Base-by-base conservation (phyloP, 2,329 filamentous ascomycete species). In the Neofusicoccum cordaticola region DNA sequence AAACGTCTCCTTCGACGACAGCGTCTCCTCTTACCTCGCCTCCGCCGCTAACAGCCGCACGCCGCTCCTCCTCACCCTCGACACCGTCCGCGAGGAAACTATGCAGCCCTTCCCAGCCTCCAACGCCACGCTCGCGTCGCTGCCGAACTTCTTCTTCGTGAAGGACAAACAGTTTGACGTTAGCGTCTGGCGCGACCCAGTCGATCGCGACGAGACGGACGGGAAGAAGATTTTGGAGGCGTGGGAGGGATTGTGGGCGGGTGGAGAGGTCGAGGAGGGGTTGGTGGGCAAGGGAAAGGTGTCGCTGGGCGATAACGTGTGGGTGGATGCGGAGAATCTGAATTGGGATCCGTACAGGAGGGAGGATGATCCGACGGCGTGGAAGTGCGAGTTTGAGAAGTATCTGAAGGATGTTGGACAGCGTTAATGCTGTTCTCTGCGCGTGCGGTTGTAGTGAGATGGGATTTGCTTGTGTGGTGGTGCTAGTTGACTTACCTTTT, bases 61-160 rank as follows among this genome's bases (percentile, higher is more conserved):
- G 5, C 56, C 56, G 1, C 66, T 77, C 15, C 71, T 79, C n/a
- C 68, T 79, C 3, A 66, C 72, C 1, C 64, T 78, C 5, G 68
- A 71, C 0, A 68, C 76, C 1, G 71, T 77, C 1, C 74, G 71
- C 11, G 79, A 81, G 51, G 72, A 69, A 1, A 66, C 78, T 0
- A 75, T 80, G 73, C 79, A 81, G 31, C 78, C 79, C 0, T 78
- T 81, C 58, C 71, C 75, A 0, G 47, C 66, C 1, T 37, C 31
- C 12, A 70, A 70, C 37, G 71, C 65, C 19, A 67, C 71, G 6
- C 45, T 63, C 5, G 50, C 48, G 22, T n/a, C 19, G 12, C 12
- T 51, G 8, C 50, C 48, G 1, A n/a, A n/a, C 62, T 53, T 57
- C 39, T 53, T 63, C 48, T 53, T 63, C 39, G n/a, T 4, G 4